Evolutionary conservation across 805 yeast genomes (phyloP).

Genomic region (Candida fluviatilis): DNA sequence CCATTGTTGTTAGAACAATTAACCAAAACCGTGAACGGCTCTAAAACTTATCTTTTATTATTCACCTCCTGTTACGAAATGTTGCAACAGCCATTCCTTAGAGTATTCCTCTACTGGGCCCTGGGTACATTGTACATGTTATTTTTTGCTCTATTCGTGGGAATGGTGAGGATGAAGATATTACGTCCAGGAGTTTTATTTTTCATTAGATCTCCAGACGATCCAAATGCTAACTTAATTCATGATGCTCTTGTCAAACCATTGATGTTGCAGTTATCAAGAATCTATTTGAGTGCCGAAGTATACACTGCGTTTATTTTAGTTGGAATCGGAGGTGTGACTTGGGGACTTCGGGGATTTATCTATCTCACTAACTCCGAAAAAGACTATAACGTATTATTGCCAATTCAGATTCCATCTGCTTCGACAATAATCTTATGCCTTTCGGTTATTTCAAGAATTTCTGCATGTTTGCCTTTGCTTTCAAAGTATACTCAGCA

Average conservation of each 20-base stretch:
- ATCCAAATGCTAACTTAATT: conserved; percentile 80
- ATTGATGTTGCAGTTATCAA: conserved; percentile 62
- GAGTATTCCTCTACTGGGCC: conserved; percentile 48
- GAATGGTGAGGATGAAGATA: conserved; percentile 69
- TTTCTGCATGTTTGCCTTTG: conserved; percentile 5
- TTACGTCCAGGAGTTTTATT: conserved; percentile 86
- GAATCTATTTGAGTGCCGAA: conserved; percentile 67
- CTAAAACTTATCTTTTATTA: conserved; percentile 15
- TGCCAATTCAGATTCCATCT: conserved; percentile 21
- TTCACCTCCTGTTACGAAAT: conserved; percentile 17
- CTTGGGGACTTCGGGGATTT: conserved; percentile 39
- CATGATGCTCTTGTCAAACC: conserved; percentile 86
- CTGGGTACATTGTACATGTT: conserved; percentile 86
- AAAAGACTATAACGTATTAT: conserved; percentile 15
- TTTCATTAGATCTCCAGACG: conserved; percentile 92
- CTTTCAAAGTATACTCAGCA: conserved; percentile 32
- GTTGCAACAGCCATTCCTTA: conserved; percentile 17
- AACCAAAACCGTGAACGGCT: conserved; percentile 6
- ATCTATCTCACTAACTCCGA: conserved; percentile 16
- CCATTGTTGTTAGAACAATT: conserved; percentile 44
- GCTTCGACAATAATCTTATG: conserved; percentile 3
- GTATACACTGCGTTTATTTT: conserved; percentile 72
- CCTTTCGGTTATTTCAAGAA: conserved; percentile 1
- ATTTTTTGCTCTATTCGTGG: conserved; percentile 77
- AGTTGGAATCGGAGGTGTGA: conserved; percentile 67